These are phyloP conservation scores for Zoysia matrella DNA, from an alignment of 202 grass and related monocot species.

Conservation along the genomic window DNA sequence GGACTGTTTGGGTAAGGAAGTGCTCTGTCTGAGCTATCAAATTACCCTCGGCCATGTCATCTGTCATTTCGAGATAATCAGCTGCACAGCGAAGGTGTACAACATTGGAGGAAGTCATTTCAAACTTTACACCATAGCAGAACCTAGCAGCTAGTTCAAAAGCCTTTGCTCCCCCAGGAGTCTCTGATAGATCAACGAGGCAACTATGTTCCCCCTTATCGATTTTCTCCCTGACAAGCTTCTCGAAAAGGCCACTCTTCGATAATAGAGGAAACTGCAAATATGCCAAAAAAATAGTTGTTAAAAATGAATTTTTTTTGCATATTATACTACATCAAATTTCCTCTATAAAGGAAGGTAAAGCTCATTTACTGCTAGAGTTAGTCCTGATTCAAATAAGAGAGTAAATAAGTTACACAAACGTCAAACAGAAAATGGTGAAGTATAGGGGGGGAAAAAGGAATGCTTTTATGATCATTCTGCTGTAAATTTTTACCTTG, in stretches of 20 bases:
- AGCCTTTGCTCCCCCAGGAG: slow-evolving; percentile 67
- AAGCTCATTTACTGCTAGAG: no score
- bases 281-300: not conserved
- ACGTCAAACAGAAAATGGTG: slow-evolving; percentile 17
- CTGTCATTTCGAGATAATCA: slow-evolving; percentile 83
- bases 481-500: slow-evolving; percentile 67
- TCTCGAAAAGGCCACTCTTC: slow-evolving; percentile 83
- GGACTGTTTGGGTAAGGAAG: slow-evolving; percentile 74
- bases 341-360: not conserved
- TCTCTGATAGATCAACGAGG: slow-evolving; percentile 61
- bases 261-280: slow-evolving; percentile 93
- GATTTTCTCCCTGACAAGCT: slow-evolving; percentile 63
- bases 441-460: not conserved
- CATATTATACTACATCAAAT: not conserved
- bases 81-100: slow-evolving; percentile 72
- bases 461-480: not conserved
- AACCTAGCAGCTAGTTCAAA: slow-evolving; percentile 87
- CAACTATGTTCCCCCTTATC: slow-evolving; percentile 56
- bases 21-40: slow-evolving; percentile 71
- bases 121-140: slow-evolving; percentile 87
- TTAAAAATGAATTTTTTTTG: not conserved
- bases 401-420: not conserved
- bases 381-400: no score
- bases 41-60: slow-evolving; percentile 82
- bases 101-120: slow-evolving; percentile 85